Evolutionary conservation across 2,329 filamentous ascomycete genomes (phyloP), one percentile per base, ranked within the genome.

Genomic region (Sporothrix brasiliensis): DNA sequence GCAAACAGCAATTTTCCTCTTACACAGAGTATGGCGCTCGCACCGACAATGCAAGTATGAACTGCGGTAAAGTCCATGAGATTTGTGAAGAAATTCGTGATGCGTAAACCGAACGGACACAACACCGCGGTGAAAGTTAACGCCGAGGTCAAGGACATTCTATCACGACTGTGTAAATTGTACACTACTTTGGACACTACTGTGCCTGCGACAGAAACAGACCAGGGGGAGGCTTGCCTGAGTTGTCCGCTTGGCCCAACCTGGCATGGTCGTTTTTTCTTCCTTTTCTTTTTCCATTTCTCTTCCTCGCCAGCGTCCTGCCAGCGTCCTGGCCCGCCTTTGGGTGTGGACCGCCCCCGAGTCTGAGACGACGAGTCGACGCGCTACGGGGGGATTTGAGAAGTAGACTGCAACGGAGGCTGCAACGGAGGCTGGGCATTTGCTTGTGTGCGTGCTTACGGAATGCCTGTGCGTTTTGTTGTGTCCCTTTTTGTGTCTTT

Each of bases 311-410:
- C 19, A 19, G 5, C 47, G n/a, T n/a, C n/a, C n/a, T n/a, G n/a
- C n/a, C n/a, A n/a, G n/a, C n/a, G 16, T n/a, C 19, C 5, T 50
- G 49, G 49, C 49, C 49, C 47, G 44, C 65, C 30, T 21, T 30
- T 44, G 11, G 66, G 34, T 68, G 66, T 67, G 65, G 65, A 54
- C 65, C 65, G n/a, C 50, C 66, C 50, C 52, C 39, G 50, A 24
- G n/a, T 52, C 65, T 39, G 49, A 53, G 65, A 67, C 65, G 65
- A 52, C 50, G 27, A 41, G 34, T 54, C 27, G 47, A 53, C 49
- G 50, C 65, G 49, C 65, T 54, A 67, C 49, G 65, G 49, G 24
- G 39, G 39, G 24, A 47, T 61, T 47, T n/a, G 24, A 24, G 24
- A 24, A 24, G 24, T 24, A 60, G 34, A 34, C 44, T 61, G 16